A percentile compares a stretch with the other conserved stretches of the same genome.
phyloP scores from a whole-genome alignment of 2,329 filamentous ascomycete genomes.

The Verticillium klebahnii region DNA sequence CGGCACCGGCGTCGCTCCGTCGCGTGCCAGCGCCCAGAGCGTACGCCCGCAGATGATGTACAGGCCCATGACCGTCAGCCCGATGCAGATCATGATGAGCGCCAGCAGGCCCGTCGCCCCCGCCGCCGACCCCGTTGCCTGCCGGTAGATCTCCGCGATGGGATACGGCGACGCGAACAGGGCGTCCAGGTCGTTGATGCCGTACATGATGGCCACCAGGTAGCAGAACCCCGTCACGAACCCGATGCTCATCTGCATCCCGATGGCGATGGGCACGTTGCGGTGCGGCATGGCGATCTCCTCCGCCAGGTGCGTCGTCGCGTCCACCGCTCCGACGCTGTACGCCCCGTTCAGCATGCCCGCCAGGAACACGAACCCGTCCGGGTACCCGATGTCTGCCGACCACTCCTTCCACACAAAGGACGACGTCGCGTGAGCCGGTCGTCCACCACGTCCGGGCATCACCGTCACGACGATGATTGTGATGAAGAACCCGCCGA shows the following conservation, averaged over 20 bases:
- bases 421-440: constrained; percentile 23
- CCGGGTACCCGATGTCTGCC: constrained; percentile 31
- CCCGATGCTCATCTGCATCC: constrained; percentile 43
- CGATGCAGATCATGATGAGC: constrained; percentile 33
- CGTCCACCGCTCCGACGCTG: constrained; percentile 62
- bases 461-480: constrained; percentile 52
- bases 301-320: constrained; percentile 60
- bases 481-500: constrained; percentile 50
- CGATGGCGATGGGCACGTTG: constrained; percentile 50
- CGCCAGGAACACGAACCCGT: constrained; percentile 35
- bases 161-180: constrained; percentile 50
- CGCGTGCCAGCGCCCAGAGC: constrained; percentile 35
- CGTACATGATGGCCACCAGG: constrained; percentile 51
- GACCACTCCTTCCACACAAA: constrained; percentile 37
- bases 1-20: constrained; percentile 30
- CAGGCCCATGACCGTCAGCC: constrained; percentile 27
- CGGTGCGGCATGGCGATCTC: constrained; percentile 51
- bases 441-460: constrained; percentile 26
- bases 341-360: constrained; percentile 61
- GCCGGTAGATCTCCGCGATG: constrained; percentile 61
- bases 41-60: constrained; percentile 34
- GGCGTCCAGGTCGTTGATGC: constrained; percentile 51
- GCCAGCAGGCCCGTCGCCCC: constrained; percentile 46
- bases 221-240: constrained; percentile 50
- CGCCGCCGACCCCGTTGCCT: constrained; percentile 46